A percentile compares a stretch with the other conserved stretches of the same genome.
Conservation (phyloP, 768 basidiomycete species). For the Boletus eberwhitei region DNA sequence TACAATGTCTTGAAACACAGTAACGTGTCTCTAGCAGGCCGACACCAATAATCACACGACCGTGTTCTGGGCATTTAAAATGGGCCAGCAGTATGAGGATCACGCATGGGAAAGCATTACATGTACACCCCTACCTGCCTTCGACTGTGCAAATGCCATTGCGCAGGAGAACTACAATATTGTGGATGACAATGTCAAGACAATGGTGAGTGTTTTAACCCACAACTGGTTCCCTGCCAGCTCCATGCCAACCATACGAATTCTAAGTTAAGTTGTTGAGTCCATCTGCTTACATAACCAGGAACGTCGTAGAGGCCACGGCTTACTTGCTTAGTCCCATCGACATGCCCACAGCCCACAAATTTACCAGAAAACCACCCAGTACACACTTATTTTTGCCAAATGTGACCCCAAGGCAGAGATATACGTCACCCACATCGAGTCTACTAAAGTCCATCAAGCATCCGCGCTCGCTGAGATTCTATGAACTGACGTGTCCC, state of each 20-base stretch:
- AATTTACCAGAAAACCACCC: conserved; percentile 29
- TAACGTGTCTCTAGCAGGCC: too few species aligned
- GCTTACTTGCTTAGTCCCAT: neutral
- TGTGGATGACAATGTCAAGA: neutral
- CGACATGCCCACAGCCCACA: conserved; percentile 26
- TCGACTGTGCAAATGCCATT: too few species aligned
- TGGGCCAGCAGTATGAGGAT: too few species aligned
- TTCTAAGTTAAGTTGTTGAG: too few species aligned
- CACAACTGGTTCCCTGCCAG: neutral
- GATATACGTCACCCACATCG: conserved; percentile 31
- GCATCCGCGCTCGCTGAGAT: neutral
- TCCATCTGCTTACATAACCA: conserved; percentile 19
- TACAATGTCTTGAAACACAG: too few species aligned
- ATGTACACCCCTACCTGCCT: too few species aligned
- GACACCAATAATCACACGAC: too few species aligned
- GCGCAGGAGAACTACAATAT: too few species aligned
- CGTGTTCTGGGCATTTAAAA: too few species aligned
- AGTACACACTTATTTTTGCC: conserved; percentile 18
- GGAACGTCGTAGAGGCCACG: neutral
- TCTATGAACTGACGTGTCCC: conserved; percentile 9
- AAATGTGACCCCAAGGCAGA: conserved; percentile 19
- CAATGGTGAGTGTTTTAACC: neutral
- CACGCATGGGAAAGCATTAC: too few species aligned
- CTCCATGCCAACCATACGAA: neutral
- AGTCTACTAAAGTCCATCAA: conserved; percentile 26